Evolutionary conservation across 2,329 filamentous ascomycete species (phyloP).

Genomic region (Phoma herbarum): DNA sequence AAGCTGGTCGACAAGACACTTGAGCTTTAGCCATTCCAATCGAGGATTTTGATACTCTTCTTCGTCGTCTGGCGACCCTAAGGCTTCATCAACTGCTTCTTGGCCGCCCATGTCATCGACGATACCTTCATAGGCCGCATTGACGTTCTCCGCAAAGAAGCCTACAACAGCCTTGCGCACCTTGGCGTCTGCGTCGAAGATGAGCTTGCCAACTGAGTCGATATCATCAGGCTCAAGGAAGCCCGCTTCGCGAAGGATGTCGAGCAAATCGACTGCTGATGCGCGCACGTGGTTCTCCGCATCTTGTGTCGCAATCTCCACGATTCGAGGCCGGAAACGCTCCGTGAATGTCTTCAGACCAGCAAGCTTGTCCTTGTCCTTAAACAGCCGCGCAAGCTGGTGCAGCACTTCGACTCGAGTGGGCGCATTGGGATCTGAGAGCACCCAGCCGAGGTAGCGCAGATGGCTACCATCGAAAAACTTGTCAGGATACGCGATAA

Average conservation of each 20-base stretch:
- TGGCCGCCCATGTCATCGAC: slow-evolving; percentile 85
- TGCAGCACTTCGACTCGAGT: slow-evolving; percentile 87
- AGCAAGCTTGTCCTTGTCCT: slow-evolving; percentile 77
- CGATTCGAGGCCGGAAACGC: slow-evolving; percentile 82
- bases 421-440: slow-evolving; percentile 79
- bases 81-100: slow-evolving; percentile 76
- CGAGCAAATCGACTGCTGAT: slow-evolving; percentile 80
- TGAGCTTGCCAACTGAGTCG: slow-evolving; percentile 83
- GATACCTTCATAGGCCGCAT: slow-evolving; percentile 80
- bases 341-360: slow-evolving; percentile 90
- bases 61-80: slow-evolving; percentile 75
- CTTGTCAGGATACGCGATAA: slow-evolving; percentile 80
- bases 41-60: slow-evolving; percentile 78
- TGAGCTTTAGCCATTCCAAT: slow-evolving; percentile 88
- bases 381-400: slow-evolving; percentile 82
- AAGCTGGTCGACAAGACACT: slow-evolving; percentile 86
- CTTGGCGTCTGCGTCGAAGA: slow-evolving; percentile 85
- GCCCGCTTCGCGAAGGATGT: slow-evolving; percentile 81
- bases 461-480: slow-evolving; percentile 93
- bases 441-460: slow-evolving; percentile 93
- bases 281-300: slow-evolving; percentile 82
- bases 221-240: slow-evolving; percentile 92
- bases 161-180: slow-evolving; percentile 87
- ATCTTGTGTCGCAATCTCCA: slow-evolving; percentile 92
- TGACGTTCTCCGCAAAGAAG: slow-evolving; percentile 89